Base-by-base conservation (phyloP, 129 eudicot species). In the Centella asiatica region DNA sequence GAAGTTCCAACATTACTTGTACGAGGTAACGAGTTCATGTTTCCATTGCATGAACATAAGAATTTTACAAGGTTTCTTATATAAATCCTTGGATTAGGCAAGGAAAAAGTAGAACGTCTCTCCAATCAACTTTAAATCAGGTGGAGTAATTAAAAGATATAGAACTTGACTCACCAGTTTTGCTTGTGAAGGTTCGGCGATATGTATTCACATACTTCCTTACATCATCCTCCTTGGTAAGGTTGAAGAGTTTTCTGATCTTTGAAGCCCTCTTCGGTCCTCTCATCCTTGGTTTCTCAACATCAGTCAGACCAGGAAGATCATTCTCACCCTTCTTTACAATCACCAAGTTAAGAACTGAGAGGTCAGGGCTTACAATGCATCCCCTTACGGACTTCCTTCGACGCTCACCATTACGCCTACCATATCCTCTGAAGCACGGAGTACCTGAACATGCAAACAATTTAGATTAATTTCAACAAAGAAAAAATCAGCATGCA, bases 351-450 rank as follows among this genome's bases (percentile, higher is more conserved):
- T 87, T 87, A 77, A 87, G 54, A 19, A 87, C 95, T 0, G 92
- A 83, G 4, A 87, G 85, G 44, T 87, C 95, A 23, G 77, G 95
- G 79, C 95, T 87, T 18, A 87, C 90, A 24, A 87, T 87, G 77
- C 95, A 87, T 8, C 95, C 95, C 22, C 95, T 77, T 4, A 87
- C 95, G 45, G 95, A 87, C 62, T 87, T 87, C 88, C 95, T 83
- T 47, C 95, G 52, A 6, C 95, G 85, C 49, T 87, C 95, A 36
- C 95, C 95, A 9, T 80, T 87, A 50, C 95, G 78, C 79, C 95
- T 78, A 2, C 95, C 95, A 58, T 78, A 62, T 22, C 95, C 95
- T 46, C 95, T 70, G 79, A 87, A 87, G 60, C 95, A 87, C 42
- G 95, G 92, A 2, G 95, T 87, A 7, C 95, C 95, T 87, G 67